Percentiles rank a stretch among this genome's conserved stretches.
These are phyloP conservation scores for Aciculosporium take DNA, from an alignment of 2,329 filamentous ascomycete genomes.

Conservation along the genomic window DNA sequence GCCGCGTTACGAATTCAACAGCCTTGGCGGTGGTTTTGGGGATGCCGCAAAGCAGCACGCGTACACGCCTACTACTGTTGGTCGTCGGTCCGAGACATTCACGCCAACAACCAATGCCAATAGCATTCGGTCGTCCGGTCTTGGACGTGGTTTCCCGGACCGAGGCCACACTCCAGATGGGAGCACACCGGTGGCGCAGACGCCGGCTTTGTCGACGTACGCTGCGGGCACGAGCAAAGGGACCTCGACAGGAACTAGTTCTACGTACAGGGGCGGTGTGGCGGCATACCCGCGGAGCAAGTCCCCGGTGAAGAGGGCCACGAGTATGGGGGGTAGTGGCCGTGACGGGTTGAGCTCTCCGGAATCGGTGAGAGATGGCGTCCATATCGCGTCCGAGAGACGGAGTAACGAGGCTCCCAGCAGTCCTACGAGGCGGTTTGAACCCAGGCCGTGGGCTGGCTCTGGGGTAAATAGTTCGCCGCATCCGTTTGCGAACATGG, in stretches of 20 bases:
- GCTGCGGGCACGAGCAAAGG: constrained; percentile 8
- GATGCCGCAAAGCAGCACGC: constrained; percentile 24
- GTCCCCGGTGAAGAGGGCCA: constrained; percentile 70
- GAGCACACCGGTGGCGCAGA: neutral
- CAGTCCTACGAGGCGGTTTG: constrained; percentile 27
- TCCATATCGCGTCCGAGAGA: constrained; percentile 42
- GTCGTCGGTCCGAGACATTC: constrained; percentile 18
- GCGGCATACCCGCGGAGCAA: constrained; percentile 68
- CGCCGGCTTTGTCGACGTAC: constrained; percentile 14
- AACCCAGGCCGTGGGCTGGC: constrained; percentile 15
- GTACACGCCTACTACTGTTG: constrained; percentile 3
- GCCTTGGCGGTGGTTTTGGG: no score
- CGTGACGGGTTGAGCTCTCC: constrained; percentile 29
- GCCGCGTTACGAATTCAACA: no score
- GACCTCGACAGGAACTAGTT: constrained; percentile 13
- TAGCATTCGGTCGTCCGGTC: constrained; percentile 14
- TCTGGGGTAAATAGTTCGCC: constrained; percentile 12
- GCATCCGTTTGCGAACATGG: constrained; percentile 26
- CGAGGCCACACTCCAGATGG: constrained; percentile 12
- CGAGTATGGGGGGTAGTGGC: constrained; percentile 45
- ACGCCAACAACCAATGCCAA: constrained; percentile 14
- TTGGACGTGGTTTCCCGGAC: constrained; percentile 22
- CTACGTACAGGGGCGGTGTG: constrained; percentile 53
- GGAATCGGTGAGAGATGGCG: constrained; percentile 49
- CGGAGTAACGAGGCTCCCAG: constrained; percentile 21